A percentile compares a stretch with the other conserved stretches of the same genome.
phyloP scores from a whole-genome alignment of 345 rosid genomes.

The Sonneratia alba region DNA sequence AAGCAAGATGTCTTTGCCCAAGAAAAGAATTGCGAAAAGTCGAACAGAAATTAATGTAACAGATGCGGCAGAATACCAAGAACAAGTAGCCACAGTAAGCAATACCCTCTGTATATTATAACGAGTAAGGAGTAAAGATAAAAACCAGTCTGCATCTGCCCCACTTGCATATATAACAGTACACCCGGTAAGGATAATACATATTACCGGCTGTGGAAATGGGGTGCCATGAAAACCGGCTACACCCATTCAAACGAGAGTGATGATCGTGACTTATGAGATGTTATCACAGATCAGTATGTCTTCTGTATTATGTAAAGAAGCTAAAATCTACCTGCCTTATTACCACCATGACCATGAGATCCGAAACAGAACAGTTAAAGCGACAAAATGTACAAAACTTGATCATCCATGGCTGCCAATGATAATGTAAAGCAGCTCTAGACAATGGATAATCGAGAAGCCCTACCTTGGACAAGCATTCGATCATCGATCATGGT shows the following conservation, averaged over 20 bases:
- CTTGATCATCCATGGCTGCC: conserved; percentile 66
- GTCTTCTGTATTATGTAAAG: not conserved
- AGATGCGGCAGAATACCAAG: not conserved
- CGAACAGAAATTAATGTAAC: not conserved
- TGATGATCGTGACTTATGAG: not conserved
- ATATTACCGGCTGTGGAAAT: not conserved
- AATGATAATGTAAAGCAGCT: conserved; percentile 54
- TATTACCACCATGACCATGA: conserved; percentile 21
- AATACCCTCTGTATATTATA: not conserved
- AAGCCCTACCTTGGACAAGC: conserved; percentile 15
- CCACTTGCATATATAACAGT: not conserved
- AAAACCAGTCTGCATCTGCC: not conserved
- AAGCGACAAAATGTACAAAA: conserved; percentile 30
- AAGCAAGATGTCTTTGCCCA: not conserved
- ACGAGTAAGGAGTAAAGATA: not conserved
- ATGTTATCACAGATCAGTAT: not conserved
- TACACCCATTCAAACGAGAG: conserved; percentile 10
- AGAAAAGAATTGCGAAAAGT: not conserved
- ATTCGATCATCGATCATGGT: conserved; percentile 23
- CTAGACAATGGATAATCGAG: conserved; percentile 45
- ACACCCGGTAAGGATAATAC: conserved; percentile 1
- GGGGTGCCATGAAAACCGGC: conserved; percentile 35
- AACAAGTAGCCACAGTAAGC: not conserved
- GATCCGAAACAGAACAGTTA: conserved; percentile 22
- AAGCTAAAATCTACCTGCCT: not conserved